phyloP scores from a whole-genome alignment of 108 stramenopile genomes.

The Pelagomonas calceolata region DNA sequence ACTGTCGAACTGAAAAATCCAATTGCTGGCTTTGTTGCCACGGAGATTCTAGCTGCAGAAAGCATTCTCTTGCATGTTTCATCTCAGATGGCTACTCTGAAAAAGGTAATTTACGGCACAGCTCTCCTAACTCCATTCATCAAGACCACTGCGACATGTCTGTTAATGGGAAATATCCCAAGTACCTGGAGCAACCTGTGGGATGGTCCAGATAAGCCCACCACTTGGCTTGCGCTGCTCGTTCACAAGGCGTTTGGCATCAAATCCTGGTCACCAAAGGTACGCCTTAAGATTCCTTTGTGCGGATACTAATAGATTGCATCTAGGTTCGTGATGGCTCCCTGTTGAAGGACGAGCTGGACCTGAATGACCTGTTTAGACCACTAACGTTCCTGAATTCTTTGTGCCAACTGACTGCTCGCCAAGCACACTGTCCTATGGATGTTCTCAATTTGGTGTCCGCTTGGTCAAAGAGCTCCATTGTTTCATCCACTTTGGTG shows the following conservation, averaged over 20 bases:
- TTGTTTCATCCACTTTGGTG: slow-evolving; percentile 23
- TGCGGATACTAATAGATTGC: no score
- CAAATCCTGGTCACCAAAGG: no score
- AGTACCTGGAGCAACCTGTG: slow-evolving; percentile 20
- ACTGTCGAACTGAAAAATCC: slow-evolving; percentile 2
- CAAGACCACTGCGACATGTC: slow-evolving; percentile 22
- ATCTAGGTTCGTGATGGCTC: slow-evolving; percentile 3
- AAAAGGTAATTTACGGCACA: slow-evolving; percentile 28
- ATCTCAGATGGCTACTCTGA: slow-evolving; percentile 1
- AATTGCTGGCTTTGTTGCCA: slow-evolving; percentile 6
- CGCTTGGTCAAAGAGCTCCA: slow-evolving; percentile 24
- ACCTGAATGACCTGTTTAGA: slow-evolving; percentile 39
- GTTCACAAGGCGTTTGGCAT: slow-evolving; percentile 2
- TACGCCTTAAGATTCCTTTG: no score
- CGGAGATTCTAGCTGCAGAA: slow-evolving; percentile 15
- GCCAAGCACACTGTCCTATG: slow-evolving; percentile 32
- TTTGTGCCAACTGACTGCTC: slow-evolving; percentile 42
- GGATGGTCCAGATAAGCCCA: slow-evolving; percentile 32
- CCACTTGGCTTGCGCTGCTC: slow-evolving; percentile 4
- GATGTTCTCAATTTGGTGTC: slow-evolving; percentile 32
- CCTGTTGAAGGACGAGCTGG: slow-evolving; percentile 19
- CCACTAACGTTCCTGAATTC: slow-evolving; percentile 50
- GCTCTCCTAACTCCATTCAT: slow-evolving; percentile 32
- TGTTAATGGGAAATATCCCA: slow-evolving; percentile 26
- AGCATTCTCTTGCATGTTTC: slow-evolving; percentile 2